phyloP scores from a whole-genome alignment of 805 yeast genomes.

The Lipomyces mesembrius region DNA sequence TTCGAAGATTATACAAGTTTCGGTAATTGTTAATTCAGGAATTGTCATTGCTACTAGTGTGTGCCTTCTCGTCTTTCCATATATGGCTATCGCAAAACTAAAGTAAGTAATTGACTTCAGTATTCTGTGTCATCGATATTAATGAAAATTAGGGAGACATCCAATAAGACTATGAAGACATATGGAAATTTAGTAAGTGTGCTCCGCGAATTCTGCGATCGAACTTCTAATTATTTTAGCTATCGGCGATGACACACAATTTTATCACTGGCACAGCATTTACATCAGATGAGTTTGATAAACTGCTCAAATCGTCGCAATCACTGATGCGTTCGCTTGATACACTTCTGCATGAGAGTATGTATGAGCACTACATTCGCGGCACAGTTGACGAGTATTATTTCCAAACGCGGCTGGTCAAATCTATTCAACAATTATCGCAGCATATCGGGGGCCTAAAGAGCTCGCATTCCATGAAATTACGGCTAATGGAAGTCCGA shows the following conservation, averaged over 20 bases:
- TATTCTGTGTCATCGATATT: neutral
- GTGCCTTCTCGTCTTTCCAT: constrained; percentile 68
- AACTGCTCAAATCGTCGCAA: constrained; percentile 22
- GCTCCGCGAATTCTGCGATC: constrained; percentile 27
- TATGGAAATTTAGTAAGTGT: constrained; percentile 52
- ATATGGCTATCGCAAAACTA: constrained; percentile 56
- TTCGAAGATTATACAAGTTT: constrained; percentile 57
- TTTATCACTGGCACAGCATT: constrained; percentile 28
- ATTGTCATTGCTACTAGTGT: constrained; percentile 59
- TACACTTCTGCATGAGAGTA: constrained; percentile 58
- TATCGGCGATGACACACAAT: constrained; percentile 23
- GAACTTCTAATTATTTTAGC: neutral
- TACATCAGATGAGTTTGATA: constrained; percentile 31
- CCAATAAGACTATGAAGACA: constrained; percentile 51
- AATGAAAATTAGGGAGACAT: constrained; percentile 1
- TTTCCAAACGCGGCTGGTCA: constrained; percentile 53
- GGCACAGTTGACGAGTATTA: constrained; percentile 63
- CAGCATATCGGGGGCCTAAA: constrained; percentile 68
- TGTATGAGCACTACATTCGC: constrained; percentile 58
- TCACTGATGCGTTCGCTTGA: constrained; percentile 43
- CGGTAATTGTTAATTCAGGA: constrained; percentile 66
- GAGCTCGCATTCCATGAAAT: constrained; percentile 62
- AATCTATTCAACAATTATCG: constrained; percentile 56
- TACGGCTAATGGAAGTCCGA: constrained; percentile 12
- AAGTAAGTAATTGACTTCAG: constrained; percentile 40